phyloP scores from a whole-genome alignment of 2,329 filamentous ascomycete genomes.

The Dactylellina drechsleri region DNA sequence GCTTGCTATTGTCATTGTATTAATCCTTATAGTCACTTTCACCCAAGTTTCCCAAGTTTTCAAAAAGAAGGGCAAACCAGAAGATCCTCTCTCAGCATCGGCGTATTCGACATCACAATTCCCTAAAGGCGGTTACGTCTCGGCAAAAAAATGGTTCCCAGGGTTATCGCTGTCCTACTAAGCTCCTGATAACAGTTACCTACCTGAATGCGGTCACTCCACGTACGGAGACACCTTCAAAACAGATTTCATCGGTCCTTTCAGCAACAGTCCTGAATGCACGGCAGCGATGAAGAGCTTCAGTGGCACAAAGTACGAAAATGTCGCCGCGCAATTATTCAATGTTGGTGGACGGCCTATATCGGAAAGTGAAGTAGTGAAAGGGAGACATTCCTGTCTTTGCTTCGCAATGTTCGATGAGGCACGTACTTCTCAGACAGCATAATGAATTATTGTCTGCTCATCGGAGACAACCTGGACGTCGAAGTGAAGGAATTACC shows the following conservation, averaged over 20 bases:
- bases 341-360: not conserved
- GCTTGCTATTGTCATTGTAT: too few species aligned
- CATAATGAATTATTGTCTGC: not conserved
- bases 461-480: not conserved
- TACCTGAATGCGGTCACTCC: not conserved
- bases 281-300: not conserved
- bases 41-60: too few species aligned
- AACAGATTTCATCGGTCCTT: not conserved
- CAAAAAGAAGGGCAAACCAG: too few species aligned
- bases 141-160: not conserved
- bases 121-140: not conserved
- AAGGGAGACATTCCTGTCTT: constrained; percentile 7
- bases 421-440: not conserved
- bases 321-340: not conserved
- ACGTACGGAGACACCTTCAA: not conserved
- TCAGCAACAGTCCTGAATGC: not conserved
- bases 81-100: too few species aligned
- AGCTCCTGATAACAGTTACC: not conserved
- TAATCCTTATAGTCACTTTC: too few species aligned
- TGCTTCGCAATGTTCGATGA: constrained; percentile 2
- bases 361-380: not conserved
- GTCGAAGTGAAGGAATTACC: not conserved
- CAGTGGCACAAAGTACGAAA: not conserved
- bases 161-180: not conserved
- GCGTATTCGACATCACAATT: not conserved